phyloP scores from a whole-genome alignment of 73 alveolate species.

The Urostyla sp. region DNA sequence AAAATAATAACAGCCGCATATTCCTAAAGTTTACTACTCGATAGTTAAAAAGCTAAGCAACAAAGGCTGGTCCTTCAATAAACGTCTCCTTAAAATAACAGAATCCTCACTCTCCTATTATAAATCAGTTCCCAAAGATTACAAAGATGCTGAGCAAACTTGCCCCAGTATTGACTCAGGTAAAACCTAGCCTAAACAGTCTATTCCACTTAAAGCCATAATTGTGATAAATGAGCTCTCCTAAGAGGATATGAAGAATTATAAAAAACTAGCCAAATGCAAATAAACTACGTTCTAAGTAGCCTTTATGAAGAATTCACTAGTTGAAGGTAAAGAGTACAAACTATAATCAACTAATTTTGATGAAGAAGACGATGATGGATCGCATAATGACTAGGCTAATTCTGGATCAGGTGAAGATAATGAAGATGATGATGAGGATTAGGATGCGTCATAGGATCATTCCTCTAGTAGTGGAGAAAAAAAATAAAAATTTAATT shows the following conservation, averaged over 20 bases:
- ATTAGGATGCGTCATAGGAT: background rate
- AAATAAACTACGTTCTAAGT: background rate
- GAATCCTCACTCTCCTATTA: slow-evolving; percentile 20
- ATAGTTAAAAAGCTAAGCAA: slow-evolving; percentile 30
- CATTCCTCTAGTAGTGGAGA: background rate
- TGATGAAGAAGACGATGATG: slow-evolving; percentile 38
- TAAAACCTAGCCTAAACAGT: slow-evolving; percentile 9
- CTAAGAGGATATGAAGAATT: slow-evolving; percentile 48
- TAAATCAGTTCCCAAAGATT: slow-evolving; percentile 43
- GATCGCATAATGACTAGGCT: background rate
- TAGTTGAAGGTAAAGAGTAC: slow-evolving; percentile 41
- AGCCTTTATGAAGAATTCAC: slow-evolving; percentile 25
- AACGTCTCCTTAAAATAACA: slow-evolving; percentile 41
- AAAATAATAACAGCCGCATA: too few species aligned
- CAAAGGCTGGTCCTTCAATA: slow-evolving; percentile 45
- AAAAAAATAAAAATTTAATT: background rate
- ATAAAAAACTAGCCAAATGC: slow-evolving; percentile 26
- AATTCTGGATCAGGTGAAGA: background rate
- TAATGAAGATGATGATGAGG: slow-evolving; percentile 29
- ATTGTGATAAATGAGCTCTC: slow-evolving; percentile 20
- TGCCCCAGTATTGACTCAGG: slow-evolving; percentile 21
- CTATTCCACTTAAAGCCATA: slow-evolving; percentile 27
- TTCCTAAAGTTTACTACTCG: too few species aligned
- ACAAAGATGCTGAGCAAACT: background rate
- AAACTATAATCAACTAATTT: background rate